Evolutionary conservation across 2,329 filamentous ascomycete genomes (phyloP), one percentile per base, ranked within the genome.

Genomic region (Diatrype stigma): DNA sequence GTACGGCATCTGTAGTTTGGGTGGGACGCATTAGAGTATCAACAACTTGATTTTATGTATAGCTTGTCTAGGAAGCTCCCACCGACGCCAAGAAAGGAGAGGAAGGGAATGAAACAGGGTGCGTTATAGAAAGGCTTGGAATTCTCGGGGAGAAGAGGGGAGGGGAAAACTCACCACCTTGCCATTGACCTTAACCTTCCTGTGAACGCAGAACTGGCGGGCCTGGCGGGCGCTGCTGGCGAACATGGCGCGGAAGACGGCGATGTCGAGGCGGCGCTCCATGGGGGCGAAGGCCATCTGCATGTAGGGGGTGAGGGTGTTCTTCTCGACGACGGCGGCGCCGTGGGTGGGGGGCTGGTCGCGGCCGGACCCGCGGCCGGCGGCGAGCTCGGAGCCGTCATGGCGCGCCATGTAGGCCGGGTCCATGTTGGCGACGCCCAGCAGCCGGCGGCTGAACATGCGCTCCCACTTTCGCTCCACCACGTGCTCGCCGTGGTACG

Each of bases 401-500:
- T 87, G 74, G 50, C 74, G 69, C 35, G 93, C 94, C 64, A 99
- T 82, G 63, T 94, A 90, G 59, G 73, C 70, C 52, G 89, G 82
- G 64, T 90, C 81, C 85, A 99, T 95, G 52, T 92, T 84, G 62
- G 95, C 85, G 48, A 96, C 91, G 52, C 89, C 86, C 53, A 87
- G 82, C 54, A 96, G 78, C 60, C 87, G 86, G 59, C 88, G 82
- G 60, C 82, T 86, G 75, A 99, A 99, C 81, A 96, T 92, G 67
- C 89, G 88, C 72, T 89, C 81, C 94, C 94, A 99, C 74, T 94
- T 87, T 68, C 88, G 85, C 76, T 99, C 94, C 58, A 86, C 85
- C 60, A 99, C 86, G 67, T 96, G 90, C 68, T 96, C 93, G 71
- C 93, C 94, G 74, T 99, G 94, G 72, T 97, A 99, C 56, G 81